These are phyloP conservation scores for Sporothrix brasiliensis DNA, from an alignment of 2,329 filamentous ascomycete genomes.

Conservation along the genomic window DNA sequence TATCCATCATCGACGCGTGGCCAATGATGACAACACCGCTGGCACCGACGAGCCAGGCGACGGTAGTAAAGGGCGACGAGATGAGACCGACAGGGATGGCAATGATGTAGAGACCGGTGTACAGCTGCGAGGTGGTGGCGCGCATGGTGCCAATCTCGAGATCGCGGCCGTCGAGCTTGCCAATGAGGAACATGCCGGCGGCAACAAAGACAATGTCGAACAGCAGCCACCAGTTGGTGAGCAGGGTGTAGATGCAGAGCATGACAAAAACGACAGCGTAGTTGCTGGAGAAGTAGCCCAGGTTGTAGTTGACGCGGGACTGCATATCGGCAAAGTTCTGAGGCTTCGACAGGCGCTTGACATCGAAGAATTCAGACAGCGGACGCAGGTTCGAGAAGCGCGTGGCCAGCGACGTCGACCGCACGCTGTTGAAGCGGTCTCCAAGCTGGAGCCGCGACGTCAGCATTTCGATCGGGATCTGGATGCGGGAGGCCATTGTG, in stretches of 20 bases:
- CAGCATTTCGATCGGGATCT: conserved; percentile 87
- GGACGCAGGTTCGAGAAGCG: conserved; percentile 93
- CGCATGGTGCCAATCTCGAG: conserved; percentile 81
- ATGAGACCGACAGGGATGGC: conserved; percentile 82
- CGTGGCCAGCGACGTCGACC: conserved; percentile 74
- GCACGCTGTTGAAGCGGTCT: conserved; percentile 82
- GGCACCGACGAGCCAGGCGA: conserved; percentile 95
- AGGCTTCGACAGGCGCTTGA: conserved; percentile 95
- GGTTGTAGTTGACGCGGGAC: conserved; percentile 93
- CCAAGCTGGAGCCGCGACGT: conserved; percentile 86
- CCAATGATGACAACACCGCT: conserved; percentile 91
- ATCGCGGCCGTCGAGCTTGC: conserved; percentile 85
- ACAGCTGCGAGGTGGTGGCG: conserved; percentile 89
- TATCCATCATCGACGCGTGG: conserved; percentile 94
- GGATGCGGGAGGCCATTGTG: conserved; percentile 74
- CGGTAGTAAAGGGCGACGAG: conserved; percentile 79
- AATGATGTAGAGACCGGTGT: conserved; percentile 82
- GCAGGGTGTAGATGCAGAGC: conserved; percentile 91
- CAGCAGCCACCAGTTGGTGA: conserved; percentile 82
- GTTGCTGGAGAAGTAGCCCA: conserved; percentile 97
- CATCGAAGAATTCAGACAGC: conserved; percentile 88
- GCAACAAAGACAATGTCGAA: conserved; percentile 91
- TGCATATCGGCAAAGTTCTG: conserved; percentile 86
- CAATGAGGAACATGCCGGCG: conserved; percentile 86
- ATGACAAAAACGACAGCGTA: conserved; percentile 93